phyloP scores from a whole-genome alignment of 352 stramenopile genomes.

The Phytophthora nicotianae region DNA sequence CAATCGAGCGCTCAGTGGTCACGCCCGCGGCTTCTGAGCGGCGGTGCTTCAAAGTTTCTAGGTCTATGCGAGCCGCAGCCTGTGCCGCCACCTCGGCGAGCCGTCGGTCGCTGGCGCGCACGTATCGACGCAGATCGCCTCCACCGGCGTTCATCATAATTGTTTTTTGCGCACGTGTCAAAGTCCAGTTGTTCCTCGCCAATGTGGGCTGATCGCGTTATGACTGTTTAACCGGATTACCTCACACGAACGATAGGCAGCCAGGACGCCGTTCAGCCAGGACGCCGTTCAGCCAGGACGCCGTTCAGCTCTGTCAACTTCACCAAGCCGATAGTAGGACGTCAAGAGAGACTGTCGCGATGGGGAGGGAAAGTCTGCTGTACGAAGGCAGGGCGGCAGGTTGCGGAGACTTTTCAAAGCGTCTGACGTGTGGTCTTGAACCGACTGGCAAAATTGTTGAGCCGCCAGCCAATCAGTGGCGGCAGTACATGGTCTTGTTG shows the following conservation, averaged over 20 bases:
- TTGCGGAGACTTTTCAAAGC: constrained; percentile 11
- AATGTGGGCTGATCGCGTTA: constrained; percentile 7
- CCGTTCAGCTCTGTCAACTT: no score
- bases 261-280: no score
- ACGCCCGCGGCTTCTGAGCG: constrained; percentile 30
- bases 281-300: no score
- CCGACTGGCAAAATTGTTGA: constrained; percentile 17
- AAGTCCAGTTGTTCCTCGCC: constrained; percentile 14
- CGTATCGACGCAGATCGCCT: constrained; percentile 40
- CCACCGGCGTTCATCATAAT: constrained; percentile 14
- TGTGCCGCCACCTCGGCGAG: constrained; percentile 43
- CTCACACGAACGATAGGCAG: constrained; percentile 19
- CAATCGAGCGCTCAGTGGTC: constrained; percentile 28
- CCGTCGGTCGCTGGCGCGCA: constrained; percentile 49
- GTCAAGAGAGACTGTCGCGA: constrained; percentile 28
- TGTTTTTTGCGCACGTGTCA: constrained; percentile 5
- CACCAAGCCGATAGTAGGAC: constrained; percentile 8
- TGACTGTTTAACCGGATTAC: constrained; percentile 20
- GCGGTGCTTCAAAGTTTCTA: constrained; percentile 27
- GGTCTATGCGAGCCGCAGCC: constrained; percentile 33
- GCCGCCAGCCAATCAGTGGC: neutral
- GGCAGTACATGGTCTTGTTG: neutral
- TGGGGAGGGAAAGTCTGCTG: constrained; percentile 33
- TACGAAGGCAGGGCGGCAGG: constrained; percentile 9
- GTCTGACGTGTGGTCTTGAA: neutral